Evolutionary conservation across 78 protist species (phyloP), one percentile per base, ranked within the genome.

Genomic region (Polysphondylium violaceum): DNA sequence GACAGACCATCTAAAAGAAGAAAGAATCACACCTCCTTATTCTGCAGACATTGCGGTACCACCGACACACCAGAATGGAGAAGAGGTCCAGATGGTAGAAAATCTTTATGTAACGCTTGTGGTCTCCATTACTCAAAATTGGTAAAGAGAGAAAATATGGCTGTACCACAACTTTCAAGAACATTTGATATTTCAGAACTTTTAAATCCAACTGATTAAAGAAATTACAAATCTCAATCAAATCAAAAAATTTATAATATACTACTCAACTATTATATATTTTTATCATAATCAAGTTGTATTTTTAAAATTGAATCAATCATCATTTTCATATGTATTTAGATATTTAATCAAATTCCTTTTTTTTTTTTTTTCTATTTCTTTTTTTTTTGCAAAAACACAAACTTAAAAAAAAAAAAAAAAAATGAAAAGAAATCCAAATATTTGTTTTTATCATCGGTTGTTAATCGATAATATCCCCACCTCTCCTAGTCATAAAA

Each of bases 31-130:
- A 72, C 83, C 17, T 58, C 81, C 0, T 56, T 87, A 63, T 68
- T 74, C 65, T 87, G 93, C 55, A 35, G 93, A 31, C 86, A 74
- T 68, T 91, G 95, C 59, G 95, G 95, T 33, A 78, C 88, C 71
- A 78, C 72, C 17, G 74, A 69, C 59, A 91, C 95, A n/a, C 89
- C 90, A 53, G 90, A 79, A 68, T 91, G 95, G 95, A 43, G 95
- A 33, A 40, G 95, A 40, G 95, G 95, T 6, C 95, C 95, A 36
- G 87, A 68, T 60, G 95, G 95, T 38, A 25, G 77, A 9, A 68
- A 77, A 59, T 59, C 81, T 31, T 50, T 91, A 9, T 91, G 95
- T 64, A 91, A 91, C 44, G 95, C 95, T 12, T 91, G 95, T 75
- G 95, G 95, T 27, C 78, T 91, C 31, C 87, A 74, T 77, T 91